These are phyloP conservation scores for Colletotrichum chlorophyti DNA, from an alignment of 2,329 filamentous ascomycete genomes.

Conservation along the genomic window DNA sequence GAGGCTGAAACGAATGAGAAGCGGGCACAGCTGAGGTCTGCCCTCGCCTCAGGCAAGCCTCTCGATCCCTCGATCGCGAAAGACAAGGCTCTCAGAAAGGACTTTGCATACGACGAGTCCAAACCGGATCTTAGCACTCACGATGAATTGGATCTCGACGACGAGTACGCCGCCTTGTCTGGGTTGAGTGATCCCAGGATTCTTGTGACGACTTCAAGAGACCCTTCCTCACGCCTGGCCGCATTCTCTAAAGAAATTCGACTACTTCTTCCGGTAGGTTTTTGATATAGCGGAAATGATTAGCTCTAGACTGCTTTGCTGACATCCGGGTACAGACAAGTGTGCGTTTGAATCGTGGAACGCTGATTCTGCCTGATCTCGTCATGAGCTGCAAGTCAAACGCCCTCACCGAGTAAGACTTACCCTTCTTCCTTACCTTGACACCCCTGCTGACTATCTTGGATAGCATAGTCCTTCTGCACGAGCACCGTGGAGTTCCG, in stretches of 20 bases:
- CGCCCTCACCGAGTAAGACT: slow-evolving; percentile 85
- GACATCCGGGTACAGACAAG: slow-evolving; percentile 63
- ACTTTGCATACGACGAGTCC: slow-evolving; percentile 94
- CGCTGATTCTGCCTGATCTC: slow-evolving; percentile 84
- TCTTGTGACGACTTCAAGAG: slow-evolving; percentile 76
- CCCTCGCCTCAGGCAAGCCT: slow-evolving; percentile 87
- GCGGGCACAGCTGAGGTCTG: slow-evolving; percentile 83
- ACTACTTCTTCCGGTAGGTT: slow-evolving; percentile 65
- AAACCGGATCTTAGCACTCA: slow-evolving; percentile 69
- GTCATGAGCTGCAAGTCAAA: slow-evolving; percentile 81
- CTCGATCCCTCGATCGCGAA: slow-evolving; percentile 83
- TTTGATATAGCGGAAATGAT: slow-evolving; percentile 41
- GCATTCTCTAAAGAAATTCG: slow-evolving; percentile 94
- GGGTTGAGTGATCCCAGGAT: slow-evolving; percentile 80
- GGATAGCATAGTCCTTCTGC: slow-evolving; percentile 82
- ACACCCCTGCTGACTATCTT: no score
- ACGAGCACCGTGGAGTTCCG: slow-evolving; percentile 92
- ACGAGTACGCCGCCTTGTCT: slow-evolving; percentile 91
- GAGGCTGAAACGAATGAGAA: slow-evolving; percentile 95
- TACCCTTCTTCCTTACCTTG: no score
- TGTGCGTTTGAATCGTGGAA: slow-evolving; percentile 90
- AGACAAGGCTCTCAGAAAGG: slow-evolving; percentile 81
- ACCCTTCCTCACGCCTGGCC: slow-evolving; percentile 83
- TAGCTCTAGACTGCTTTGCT: slow-evolving; percentile 66
- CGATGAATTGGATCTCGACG: slow-evolving; percentile 78